Percentiles rank a stretch among this genome's conserved stretches.
These are phyloP conservation scores for Agarophyton chilense DNA, from an alignment of 23 red algal genomes.

Conservation along the genomic window DNA sequence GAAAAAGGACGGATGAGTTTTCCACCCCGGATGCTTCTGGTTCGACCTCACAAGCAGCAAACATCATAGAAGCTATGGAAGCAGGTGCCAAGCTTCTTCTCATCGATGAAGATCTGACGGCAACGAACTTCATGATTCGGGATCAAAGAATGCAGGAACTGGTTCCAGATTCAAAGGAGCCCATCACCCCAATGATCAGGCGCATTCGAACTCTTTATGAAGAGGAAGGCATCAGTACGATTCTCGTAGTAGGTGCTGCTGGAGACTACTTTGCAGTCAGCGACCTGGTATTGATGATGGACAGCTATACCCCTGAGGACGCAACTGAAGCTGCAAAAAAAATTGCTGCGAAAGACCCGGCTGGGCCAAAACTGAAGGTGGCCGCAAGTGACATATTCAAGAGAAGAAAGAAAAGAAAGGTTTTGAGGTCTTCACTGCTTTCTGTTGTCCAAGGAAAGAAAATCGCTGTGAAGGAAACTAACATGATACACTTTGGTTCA, in stretches of 20 bases:
- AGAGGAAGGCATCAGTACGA: slow-evolving; percentile 52
- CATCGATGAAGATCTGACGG: slow-evolving; percentile 83
- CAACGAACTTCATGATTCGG: slow-evolving; percentile 96
- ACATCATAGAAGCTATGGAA: slow-evolving; percentile 84
- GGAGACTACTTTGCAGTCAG: slow-evolving; percentile 90
- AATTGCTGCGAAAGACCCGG: slow-evolving; percentile 31
- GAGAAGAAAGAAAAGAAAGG: slow-evolving; percentile 3
- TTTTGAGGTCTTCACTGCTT: slow-evolving; percentile 40
- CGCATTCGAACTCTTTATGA: slow-evolving; percentile 81
- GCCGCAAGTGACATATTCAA: background rate
- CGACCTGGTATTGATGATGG: slow-evolving; percentile 89
- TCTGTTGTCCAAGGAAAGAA: slow-evolving; percentile 13
- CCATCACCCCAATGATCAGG: slow-evolving; percentile 83
- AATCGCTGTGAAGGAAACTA: slow-evolving; percentile 39
- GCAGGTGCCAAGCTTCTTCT: slow-evolving; percentile 74
- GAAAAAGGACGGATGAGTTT: slow-evolving; percentile 61
- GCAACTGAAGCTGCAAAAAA: slow-evolving; percentile 69
- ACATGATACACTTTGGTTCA: slow-evolving; percentile 67
- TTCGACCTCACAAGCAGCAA: slow-evolving; percentile 80
- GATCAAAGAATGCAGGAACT: slow-evolving; percentile 86
- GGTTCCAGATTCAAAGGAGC: slow-evolving; percentile 81
- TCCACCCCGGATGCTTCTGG: slow-evolving; percentile 88
- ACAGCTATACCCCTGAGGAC: slow-evolving; percentile 73
- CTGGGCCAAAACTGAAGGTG: background rate
- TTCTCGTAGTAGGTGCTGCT: slow-evolving; percentile 85